Base-by-base conservation (phyloP, 768 basidiomycete species). In the Tremella fuciformis region DNA sequence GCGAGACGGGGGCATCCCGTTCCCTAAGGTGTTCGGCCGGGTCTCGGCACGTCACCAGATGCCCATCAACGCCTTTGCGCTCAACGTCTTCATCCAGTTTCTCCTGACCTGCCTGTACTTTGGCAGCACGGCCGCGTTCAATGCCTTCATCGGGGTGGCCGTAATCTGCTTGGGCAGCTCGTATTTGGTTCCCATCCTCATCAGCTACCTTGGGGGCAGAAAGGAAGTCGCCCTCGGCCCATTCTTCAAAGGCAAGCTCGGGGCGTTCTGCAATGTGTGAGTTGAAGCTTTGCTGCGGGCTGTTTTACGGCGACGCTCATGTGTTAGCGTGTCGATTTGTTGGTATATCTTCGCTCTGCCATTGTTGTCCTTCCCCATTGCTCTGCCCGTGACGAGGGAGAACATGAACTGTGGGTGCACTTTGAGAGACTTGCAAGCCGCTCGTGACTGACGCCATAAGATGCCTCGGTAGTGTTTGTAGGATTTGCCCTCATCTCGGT, bases 391-490 rank as follows among this genome's bases (percentile, higher is more conserved):
- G 39, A 82, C 81, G 4, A 62, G 60, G 55, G 76, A 74, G 0
- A 77, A 83, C 4, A 85, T 85, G 82, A 82, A 67, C 57, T 67
- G 81, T 79, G 50, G 50, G 79, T 71, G 25, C 1, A 29, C 21
- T 41, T 37, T n/a, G 25, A 24, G 22, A 53, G 13, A 22, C 0
- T 8, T 8, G n/a, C 39, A 38, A 42, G 13, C 13, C 9, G 26
- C 15, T 16, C 16, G 18, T 8, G 18, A 1, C 3, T 34, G 41
- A 13, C 22, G 42, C 53, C 13, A 22, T 13, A 54, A 86, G 85
- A 86, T 57, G 84, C 84, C 11, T 83, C 84, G 8, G 84, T 83
- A 24, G 84, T 86, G 13, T 86, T 85, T 58, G 81, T 84, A 41
- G 84, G 83, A 8, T 85, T 86, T 57, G 83, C 76, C 1, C 58